Evolutionary conservation across 2,329 filamentous ascomycete species (phyloP), one percentile per base, ranked within the genome.

Genomic region (Leptographium procerum): DNA sequence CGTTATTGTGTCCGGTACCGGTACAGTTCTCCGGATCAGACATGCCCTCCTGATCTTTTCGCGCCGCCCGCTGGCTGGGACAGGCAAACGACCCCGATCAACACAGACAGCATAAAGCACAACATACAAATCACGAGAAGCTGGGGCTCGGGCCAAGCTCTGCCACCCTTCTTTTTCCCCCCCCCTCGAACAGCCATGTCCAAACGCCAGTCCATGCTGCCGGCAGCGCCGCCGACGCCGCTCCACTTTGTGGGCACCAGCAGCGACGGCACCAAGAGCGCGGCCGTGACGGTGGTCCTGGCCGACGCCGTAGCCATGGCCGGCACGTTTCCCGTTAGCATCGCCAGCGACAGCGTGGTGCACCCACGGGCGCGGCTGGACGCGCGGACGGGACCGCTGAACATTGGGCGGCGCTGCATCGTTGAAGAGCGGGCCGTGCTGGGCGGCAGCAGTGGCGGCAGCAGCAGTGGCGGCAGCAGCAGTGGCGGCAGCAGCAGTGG

Each of bases 311-410:
- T 84, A 13, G 73, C 81, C 22, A 73, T 87, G 22, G 82, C 76
- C 22, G 94, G 94, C 63, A 84, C 81, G 2, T 81, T 95, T 69
- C 85, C 84, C 1, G 89, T 99, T 62, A 86, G 83, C 51, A 84
- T 97, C 62, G 86, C 86, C 59, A 79, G 88, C 28, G 85, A 90
- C 67, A 86, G 84, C 4, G 82, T 96, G 8, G 74, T 99, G n/a
- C 92, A 97, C 67, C 91, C 94, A 1, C 88, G 91, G 54, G 83
- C 86, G 19, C 84, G 86, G 61, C 80, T 96, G 59, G 88, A 91
- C 66, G 87, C 92, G 10, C 84, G 84, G 59, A 79, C 86, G 56
- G 90, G 90, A 5, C 86, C 90, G 50, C 84, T 97, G 64, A 84
- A 85, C 31, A 82, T 95, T 60, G 19, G 83, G 83, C 19, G 77